Conservation (phyloP, 257 asterid species). For the Primulina huaijiensis region DNA sequence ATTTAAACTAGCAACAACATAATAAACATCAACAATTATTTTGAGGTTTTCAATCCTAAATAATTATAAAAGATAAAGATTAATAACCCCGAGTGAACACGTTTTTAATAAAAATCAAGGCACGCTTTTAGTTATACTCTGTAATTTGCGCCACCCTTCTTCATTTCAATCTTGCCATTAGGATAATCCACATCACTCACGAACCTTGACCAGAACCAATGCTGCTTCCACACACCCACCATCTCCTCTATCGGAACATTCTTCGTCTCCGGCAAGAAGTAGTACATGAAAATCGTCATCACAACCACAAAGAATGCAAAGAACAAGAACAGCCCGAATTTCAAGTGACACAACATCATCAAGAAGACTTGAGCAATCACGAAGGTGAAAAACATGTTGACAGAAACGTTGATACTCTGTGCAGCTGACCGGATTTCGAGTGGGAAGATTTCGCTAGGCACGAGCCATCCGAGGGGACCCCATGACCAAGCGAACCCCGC, state of each 20-base stretch:
- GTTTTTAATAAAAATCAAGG: background rate
- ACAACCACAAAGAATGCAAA: background rate
- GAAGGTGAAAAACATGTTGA: background rate
- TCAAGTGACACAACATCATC: background rate
- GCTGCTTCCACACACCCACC: background rate
- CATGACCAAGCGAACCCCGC: slow-evolving; percentile 34
- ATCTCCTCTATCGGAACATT: background rate
- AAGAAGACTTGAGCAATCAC: background rate
- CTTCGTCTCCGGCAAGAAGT: background rate
- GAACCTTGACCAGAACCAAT: slow-evolving; percentile 1
- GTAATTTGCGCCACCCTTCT: background rate
- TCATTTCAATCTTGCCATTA: background rate
- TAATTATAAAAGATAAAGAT: too few species aligned
- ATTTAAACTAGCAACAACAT: background rate
- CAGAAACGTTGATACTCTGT: background rate
- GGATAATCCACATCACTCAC: background rate
- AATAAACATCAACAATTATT: too few species aligned
- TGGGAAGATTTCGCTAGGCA: slow-evolving; percentile 58
- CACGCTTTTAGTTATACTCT: background rate
- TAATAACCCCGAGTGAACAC: background rate
- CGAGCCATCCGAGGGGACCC: slow-evolving; percentile 63
- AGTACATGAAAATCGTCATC: background rate
- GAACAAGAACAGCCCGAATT: background rate
- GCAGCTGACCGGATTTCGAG: background rate
- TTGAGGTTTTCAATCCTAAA: background rate